Evolutionary conservation across 2,329 filamentous ascomycete species (phyloP), one percentile per base, ranked within the genome.

Genomic region (Ophiocordyceps camponoti-leonardi): DNA sequence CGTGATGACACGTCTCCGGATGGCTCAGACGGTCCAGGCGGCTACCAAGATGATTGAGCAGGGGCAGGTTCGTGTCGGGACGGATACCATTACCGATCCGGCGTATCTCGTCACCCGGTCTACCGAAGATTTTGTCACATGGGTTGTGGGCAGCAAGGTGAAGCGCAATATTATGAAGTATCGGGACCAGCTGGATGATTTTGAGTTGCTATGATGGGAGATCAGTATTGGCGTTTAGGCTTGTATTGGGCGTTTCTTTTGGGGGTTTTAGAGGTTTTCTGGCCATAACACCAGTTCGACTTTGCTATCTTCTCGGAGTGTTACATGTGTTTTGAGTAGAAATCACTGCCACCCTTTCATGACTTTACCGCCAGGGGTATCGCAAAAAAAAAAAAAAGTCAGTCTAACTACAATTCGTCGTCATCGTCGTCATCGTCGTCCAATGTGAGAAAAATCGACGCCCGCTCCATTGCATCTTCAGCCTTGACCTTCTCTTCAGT

Each of bases 131-230:
- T 94, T 93, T 61, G 83, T 96, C 18, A 95, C 90, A 0, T 96
- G 90, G 90, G 82, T 90, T 11, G 85, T 93, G 56, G 86, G 86
- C 49, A 93, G 86, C 64, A 95, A 95, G 83, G 88, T 96, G 62
- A 94, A 94, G 81, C 77, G 83, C 59, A 92, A 87, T 60, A 94
- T 95, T 51, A 81, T 94, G 77, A 86, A 85, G 65, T 96, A 95
- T 61, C 79, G 86, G 55, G 87, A 95, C 64, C 86, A 94, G 69
- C 65, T 95, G 65, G 90, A 96, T 65, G 90, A 96, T 65, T 96
- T 94, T 58, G 90, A 96, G 67, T 67, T 95, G 59, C 67, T 94
- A 56, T 92, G 63, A 18, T n/a, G 35, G 8, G 3, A 18, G 33
- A 39, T 3, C 7, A 11, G n/a, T 2, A 4, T 10, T 18, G 35